Evolutionary conservation across 2,329 filamentous ascomycete genomes (phyloP).

Genomic region (Beauveria varroae): DNA sequence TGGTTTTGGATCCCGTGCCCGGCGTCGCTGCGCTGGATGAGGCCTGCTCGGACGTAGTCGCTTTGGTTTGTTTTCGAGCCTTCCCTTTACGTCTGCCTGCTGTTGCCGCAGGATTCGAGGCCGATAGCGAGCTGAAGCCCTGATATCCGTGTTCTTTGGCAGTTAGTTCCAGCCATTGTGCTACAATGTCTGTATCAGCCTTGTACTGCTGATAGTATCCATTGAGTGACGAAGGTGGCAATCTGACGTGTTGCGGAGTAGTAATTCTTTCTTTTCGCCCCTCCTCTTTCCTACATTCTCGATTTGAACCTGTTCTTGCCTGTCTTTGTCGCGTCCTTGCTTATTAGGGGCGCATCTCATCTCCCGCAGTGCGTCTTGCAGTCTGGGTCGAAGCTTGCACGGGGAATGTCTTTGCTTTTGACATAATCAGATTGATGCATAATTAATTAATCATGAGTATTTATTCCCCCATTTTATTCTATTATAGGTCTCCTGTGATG

Average conservation of each 20-base stretch:
- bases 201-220: constrained; percentile 17
- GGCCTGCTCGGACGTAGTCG: background rate
- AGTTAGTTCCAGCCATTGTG: constrained; percentile 15
- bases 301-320: too few species aligned
- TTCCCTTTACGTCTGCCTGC: constrained; percentile 13
- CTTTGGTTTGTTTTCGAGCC: constrained; percentile 7
- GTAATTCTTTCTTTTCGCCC: too few species aligned
- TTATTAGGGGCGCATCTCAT: too few species aligned
- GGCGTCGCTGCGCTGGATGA: background rate
- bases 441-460: too few species aligned
- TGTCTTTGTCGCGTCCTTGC: too few species aligned
- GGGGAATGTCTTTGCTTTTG: too few species aligned
- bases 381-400: too few species aligned
- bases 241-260: background rate
- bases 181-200: constrained; percentile 16
- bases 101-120: background rate
- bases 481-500: too few species aligned
- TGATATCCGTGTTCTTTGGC: constrained; percentile 14
- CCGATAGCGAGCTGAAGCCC: background rate
- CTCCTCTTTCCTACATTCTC: too few species aligned
- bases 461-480: too few species aligned
- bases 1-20: background rate
- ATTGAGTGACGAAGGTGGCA: constrained; percentile 12
- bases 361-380: too few species aligned
- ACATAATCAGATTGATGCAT: too few species aligned